Base-by-base conservation (phyloP, 2,329 filamentous ascomycete genomes). In the Mycosphaerella sp. region DNA sequence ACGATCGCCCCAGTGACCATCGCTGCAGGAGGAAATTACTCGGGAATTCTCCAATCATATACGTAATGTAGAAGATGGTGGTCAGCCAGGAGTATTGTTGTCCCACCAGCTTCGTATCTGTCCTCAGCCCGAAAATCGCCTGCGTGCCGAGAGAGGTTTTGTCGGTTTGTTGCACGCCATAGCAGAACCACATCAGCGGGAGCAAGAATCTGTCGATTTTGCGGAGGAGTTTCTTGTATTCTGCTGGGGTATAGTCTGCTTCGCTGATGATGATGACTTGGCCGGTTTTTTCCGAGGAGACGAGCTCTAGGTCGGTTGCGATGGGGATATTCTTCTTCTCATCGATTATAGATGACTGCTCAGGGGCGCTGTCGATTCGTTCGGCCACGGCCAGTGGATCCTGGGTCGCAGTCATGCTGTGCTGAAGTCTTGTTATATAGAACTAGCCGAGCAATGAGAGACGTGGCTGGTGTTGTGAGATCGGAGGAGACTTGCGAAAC, bases 81-180 rank as follows among this genome's bases (percentile, higher is more conserved):
- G 68, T 69, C 0, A 71, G 59, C 70, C 69, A 73, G 1, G 63
- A 68, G 52, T 72, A 73, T 37, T 73, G 61, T 1, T 66, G 62
- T 0, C 66, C 66, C 0, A 62, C 54, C 0, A 74, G 61, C 6
- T 62, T 49, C 10, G 72, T 61, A 34, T 71, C 68, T 52, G 79
- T 73, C 68, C 75, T 75, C 30, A 77, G 43, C 12, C 78, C 66
- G 40, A 81, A 80, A 21, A 71, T 68, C 3, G 79, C 78, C 42
- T 66, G 64, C 2, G 59, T 64, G 8, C 61, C 59, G 4, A 63
- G 49, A 1, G 61, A 58, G 1, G 71, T 75, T 59, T 76, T 76
- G 60, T 76, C 73, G 0, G 68, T 70, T 56, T 76, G 74, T 54
- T 77, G 75, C 43, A 76, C 72, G 32, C 74, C 74, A 52, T 75